Conservation (phyloP, 2,329 filamentous ascomycete genomes). For the Claviceps sp. region DNA sequence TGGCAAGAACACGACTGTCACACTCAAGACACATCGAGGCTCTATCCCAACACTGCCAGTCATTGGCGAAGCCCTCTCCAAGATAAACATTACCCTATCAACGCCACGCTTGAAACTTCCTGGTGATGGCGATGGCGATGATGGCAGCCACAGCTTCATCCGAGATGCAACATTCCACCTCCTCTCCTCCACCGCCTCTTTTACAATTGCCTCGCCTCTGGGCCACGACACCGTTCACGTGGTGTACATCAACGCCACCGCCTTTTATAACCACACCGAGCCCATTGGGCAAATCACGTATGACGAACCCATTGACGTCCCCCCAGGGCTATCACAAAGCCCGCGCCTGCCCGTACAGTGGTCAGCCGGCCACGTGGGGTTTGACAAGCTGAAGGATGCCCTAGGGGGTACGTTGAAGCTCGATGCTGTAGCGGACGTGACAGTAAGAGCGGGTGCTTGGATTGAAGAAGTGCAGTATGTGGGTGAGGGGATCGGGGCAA, state of each 20-base stretch:
- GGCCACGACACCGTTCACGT: constrained; percentile 60
- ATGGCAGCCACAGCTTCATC: constrained; percentile 53
- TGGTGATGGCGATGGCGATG: constrained; percentile 15
- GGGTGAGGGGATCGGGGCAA: constrained; percentile 58
- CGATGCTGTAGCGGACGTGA: constrained; percentile 64
- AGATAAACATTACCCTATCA: constrained; percentile 56
- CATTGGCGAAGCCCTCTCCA: constrained; percentile 60
- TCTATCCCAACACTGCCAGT: constrained; percentile 63
- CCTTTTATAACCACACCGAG: constrained; percentile 70
- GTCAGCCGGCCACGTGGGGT: constrained; percentile 64
- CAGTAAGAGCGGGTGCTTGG: constrained; percentile 63
- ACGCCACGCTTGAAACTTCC: constrained; percentile 55
- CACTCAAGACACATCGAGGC: constrained; percentile 53
- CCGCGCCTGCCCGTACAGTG: constrained; percentile 74
- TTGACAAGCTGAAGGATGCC: constrained; percentile 66
- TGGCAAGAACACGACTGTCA: constrained; percentile 71
- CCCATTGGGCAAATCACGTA: constrained; percentile 68
- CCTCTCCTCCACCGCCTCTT: constrained; percentile 73
- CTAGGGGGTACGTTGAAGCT: constrained; percentile 69
- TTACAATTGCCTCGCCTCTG: constrained; percentile 71
- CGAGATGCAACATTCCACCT: constrained; percentile 77
- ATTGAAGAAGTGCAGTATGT: constrained; percentile 57
- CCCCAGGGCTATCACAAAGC: constrained; percentile 58
- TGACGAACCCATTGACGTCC: constrained; percentile 59
- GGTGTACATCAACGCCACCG: constrained; percentile 69